Evolutionary conservation across 495 filamentous ascomycete genomes (phyloP).

Genomic region (Lepraria neglecta): DNA sequence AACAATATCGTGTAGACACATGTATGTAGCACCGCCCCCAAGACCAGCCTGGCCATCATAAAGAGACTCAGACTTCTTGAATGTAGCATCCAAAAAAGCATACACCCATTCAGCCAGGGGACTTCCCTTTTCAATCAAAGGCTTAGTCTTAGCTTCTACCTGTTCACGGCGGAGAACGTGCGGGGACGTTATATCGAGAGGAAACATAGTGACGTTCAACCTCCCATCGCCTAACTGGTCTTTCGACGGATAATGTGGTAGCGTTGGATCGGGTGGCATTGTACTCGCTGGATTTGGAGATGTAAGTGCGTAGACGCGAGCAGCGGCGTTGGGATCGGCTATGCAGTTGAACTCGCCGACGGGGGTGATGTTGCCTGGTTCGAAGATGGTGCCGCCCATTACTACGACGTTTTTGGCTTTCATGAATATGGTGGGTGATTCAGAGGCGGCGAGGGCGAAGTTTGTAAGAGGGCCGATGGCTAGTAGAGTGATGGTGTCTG

Average conservation of each 20-base stretch:
- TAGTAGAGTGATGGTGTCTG: constrained; percentile 79
- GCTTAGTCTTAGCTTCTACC: constrained; percentile 51
- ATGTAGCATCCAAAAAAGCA: constrained; percentile 71
- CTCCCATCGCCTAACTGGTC: constrained; percentile 44
- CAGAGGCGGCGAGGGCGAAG: constrained; percentile 76
- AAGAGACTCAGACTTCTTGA: constrained; percentile 60
- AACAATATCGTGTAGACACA: constrained; percentile 83
- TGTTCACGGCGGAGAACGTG: constrained; percentile 59
- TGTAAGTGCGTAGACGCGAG: constrained; percentile 83
- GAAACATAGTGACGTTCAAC: constrained; percentile 74
- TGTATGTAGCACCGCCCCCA: constrained; percentile 48
- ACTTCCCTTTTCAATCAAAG: constrained; percentile 49
- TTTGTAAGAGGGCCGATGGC: constrained; percentile 89
- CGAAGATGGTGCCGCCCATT: constrained; percentile 88
- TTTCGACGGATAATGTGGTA: constrained; percentile 61
- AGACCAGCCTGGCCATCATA: constrained; percentile 40
- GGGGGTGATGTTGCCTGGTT: constrained; percentile 75
- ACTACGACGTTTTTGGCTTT: constrained; percentile 83
- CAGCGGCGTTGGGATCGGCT: constrained; percentile 76
- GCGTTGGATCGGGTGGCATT: constrained; percentile 55
- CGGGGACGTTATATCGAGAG: constrained; percentile 78
- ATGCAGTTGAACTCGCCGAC: constrained; percentile 79
- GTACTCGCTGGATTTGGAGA: constrained; percentile 64
- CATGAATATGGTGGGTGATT: constrained; percentile 80
- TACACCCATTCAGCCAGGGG: constrained; percentile 79